A percentile compares a stretch with the other conserved stretches of the same genome.
Evolutionary conservation across 192 early-diverging fungal species (phyloP).

Genomic region (Coemansia sp.): DNA sequence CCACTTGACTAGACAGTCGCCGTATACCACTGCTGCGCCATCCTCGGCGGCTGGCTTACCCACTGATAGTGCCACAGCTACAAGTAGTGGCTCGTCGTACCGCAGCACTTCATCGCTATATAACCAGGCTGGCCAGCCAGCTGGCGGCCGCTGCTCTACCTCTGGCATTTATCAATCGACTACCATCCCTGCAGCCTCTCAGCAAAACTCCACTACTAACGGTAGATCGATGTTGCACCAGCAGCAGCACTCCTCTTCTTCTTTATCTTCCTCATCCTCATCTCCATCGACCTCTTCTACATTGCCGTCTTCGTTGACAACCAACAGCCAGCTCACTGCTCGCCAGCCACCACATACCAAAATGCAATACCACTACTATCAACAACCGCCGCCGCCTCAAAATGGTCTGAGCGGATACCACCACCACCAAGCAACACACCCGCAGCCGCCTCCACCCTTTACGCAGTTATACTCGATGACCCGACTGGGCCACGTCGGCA

Average conservation of each 20-base stretch:
- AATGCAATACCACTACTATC: constrained; percentile 11
- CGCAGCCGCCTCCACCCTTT: not conserved
- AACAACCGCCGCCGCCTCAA: constrained; percentile 1
- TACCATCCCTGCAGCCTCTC: constrained; percentile 1
- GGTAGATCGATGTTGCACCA: constrained; percentile 9
- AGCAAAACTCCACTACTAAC: not conserved
- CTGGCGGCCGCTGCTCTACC: constrained; percentile 6
- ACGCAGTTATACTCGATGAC: constrained; percentile 2
- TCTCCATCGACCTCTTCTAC: constrained; percentile 9
- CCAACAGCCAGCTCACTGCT: not conserved
- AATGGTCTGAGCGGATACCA: not conserved
- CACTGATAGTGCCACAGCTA: not conserved
- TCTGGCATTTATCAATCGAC: constrained; percentile 4
- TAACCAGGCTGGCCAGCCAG: constrained; percentile 2
- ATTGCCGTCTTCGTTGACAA: not conserved
- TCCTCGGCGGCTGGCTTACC: not conserved
- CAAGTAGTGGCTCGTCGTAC: not conserved
- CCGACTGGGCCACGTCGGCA: constrained; percentile 1
- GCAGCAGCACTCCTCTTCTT: constrained; percentile 4
- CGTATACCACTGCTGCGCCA: not conserved
- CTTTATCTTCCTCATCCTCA: constrained; percentile 2
- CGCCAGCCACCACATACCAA: constrained; percentile 7
- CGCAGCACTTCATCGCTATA: constrained; percentile 2
- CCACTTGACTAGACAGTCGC: not conserved
- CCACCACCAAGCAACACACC: not conserved